Base-by-base conservation (phyloP, 2,329 filamentous ascomycete genomes). In the Sporothrix euskadiensis region DNA sequence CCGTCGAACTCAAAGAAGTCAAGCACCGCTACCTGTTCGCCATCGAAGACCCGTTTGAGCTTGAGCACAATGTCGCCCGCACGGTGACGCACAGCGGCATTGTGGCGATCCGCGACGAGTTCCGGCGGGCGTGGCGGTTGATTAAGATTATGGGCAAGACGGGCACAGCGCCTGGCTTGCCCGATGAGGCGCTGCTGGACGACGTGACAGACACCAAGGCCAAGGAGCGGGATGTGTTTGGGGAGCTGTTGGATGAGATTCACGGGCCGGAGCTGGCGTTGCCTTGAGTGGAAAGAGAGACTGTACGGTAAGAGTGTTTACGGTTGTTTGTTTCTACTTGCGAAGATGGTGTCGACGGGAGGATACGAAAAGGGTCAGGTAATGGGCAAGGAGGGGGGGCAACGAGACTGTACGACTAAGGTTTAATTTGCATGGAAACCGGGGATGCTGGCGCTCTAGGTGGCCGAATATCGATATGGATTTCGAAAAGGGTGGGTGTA, bases 41-140 rank as follows among this genome's bases (percentile, higher is more conserved):
- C 44, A 94, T 98, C 74, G 94, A 97, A 80, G 94, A 97, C 80
- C 94, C 94, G 0, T 97, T 97, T 78, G 94, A 97, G 83, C 82
- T 90, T 1, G 90, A 94, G 56, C 94, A 97, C 81, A 98, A 97
- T 77, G 92, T 97, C 47, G 94, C 92, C 3, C 86, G 93, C 69
- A 97, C 94, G 0, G 94, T 97, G 0, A 94, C 91, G 7, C 92
- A 95, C 78, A 88, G 90, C 74, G 93, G 94, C 1, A 93, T 97
- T 75, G 90, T 93, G 1, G 88, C 91, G 0, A 96, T 97, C 74
- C 86, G 93, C 56, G 91, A 96, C 77, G 94, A 97, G 81, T 96
- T 97, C 78, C 87, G 93, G 22, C 88, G 94, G 26, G 93, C 93
- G 2, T 92, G 92, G 88, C 85, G 88, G 49, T 91, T 97, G 73